These are phyloP conservation scores for Fusarium miscanthi DNA, from an alignment of 2,329 filamentous ascomycete species.

Conservation along the genomic window DNA sequence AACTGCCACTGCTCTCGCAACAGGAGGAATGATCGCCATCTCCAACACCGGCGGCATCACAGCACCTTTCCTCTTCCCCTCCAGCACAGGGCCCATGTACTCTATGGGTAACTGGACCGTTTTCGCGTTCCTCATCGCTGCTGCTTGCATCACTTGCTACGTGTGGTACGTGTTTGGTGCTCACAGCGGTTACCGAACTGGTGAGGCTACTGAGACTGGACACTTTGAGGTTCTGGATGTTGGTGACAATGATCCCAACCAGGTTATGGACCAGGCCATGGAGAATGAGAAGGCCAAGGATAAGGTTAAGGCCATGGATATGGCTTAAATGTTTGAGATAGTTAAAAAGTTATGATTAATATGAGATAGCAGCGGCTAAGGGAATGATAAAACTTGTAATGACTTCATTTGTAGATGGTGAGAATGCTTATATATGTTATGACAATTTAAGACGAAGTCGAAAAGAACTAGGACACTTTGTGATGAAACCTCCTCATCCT, in stretches of 20 bases:
- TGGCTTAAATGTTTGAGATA: slow-evolving; percentile 4
- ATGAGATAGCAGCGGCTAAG: too few species aligned
- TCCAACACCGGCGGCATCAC: slow-evolving; percentile 50
- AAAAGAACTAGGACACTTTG: too few species aligned
- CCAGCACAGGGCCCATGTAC: slow-evolving; percentile 47
- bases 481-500: too few species aligned
- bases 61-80: slow-evolving; percentile 50
- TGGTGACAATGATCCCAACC: slow-evolving; percentile 34
- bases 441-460: too few species aligned
- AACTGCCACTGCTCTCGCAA: slow-evolving; percentile 49
- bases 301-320: slow-evolving; percentile 31
- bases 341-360: slow-evolving; percentile 1
- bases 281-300: slow-evolving; percentile 31
- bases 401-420: too few species aligned
- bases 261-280: slow-evolving; percentile 30
- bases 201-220: slow-evolving; percentile 26
- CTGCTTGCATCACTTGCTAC: slow-evolving; percentile 43
- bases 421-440: too few species aligned
- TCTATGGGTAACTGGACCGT: slow-evolving; percentile 51
- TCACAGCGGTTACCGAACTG: slow-evolving; percentile 48
- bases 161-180: slow-evolving; percentile 49
- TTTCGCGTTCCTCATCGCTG: slow-evolving; percentile 46
- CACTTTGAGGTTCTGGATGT: slow-evolving; percentile 35
- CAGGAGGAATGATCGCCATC: slow-evolving; percentile 51
- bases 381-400: too few species aligned